Evolutionary conservation across 1,284 basidiomycete species (phyloP).

Genomic region (Heterobasidion parviporum): DNA sequence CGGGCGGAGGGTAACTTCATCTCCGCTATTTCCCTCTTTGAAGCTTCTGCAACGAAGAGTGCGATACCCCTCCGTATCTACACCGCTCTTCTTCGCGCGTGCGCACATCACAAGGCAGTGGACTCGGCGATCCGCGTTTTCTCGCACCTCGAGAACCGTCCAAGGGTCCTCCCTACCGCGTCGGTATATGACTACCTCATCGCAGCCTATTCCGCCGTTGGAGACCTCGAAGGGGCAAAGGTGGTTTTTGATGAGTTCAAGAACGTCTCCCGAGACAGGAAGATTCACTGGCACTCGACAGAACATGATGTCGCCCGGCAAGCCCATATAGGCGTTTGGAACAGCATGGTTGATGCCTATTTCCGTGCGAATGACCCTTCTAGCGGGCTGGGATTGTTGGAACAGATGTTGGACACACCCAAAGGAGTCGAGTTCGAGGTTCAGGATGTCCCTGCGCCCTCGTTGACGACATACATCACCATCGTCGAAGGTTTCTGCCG

Average conservation of each 20-base stretch:
- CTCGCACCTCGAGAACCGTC: constrained; percentile 50
- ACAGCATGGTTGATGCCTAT: constrained; percentile 69
- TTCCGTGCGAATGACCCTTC: constrained; percentile 60
- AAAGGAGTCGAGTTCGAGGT: constrained; percentile 27
- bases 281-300: constrained; percentile 20
- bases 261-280: constrained; percentile 28
- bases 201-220: constrained; percentile 44
- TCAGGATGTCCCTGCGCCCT: constrained; percentile 46
- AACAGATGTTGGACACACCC: constrained; percentile 60
- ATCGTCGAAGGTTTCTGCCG: constrained; percentile 65
- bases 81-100: constrained; percentile 55
- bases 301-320: not conserved
- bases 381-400: constrained; percentile 62
- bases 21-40: constrained; percentile 68
- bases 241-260: constrained; percentile 64
- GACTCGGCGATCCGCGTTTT: constrained; percentile 65
- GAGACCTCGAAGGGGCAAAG: constrained; percentile 52
- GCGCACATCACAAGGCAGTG: constrained; percentile 50
- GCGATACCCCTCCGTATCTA: constrained; percentile 35
- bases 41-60: constrained; percentile 39
- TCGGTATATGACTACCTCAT: constrained; percentile 55
- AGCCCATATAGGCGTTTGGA: constrained; percentile 44
- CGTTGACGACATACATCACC: constrained; percentile 53
- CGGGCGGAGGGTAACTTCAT: constrained; percentile 63
- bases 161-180: constrained; percentile 30